These are phyloP conservation scores for Candida dajiaensis DNA, from an alignment of 805 yeast genomes.

Conservation along the genomic window DNA sequence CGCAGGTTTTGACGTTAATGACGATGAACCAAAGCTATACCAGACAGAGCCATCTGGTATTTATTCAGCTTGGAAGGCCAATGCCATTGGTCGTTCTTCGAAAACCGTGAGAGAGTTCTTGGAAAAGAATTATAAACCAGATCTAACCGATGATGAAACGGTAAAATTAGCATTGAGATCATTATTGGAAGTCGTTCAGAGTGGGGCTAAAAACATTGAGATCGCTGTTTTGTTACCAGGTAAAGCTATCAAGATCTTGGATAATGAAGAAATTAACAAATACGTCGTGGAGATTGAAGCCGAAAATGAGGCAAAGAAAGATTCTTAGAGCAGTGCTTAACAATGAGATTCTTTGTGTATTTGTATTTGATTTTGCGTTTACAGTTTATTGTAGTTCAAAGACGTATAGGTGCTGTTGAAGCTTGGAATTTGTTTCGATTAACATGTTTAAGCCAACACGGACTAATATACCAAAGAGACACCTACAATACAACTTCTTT, in stretches of 20 bases:
- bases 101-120: constrained; percentile 94
- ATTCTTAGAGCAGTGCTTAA: background rate
- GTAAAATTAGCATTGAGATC: constrained; percentile 79
- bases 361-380: background rate
- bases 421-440: too few species aligned
- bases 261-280: constrained; percentile 65
- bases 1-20: constrained; percentile 92
- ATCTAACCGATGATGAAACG: constrained; percentile 62
- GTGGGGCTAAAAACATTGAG: constrained; percentile 96
- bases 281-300: constrained; percentile 80
- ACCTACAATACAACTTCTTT: background rate
- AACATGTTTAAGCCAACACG: too few species aligned
- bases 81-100: constrained; percentile 90
- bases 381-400: too few species aligned
- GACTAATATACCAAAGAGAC: background rate
- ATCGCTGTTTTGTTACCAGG: constrained; percentile 80
- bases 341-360: background rate
- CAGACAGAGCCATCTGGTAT: constrained; percentile 98
- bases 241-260: constrained; percentile 48
- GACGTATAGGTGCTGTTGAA: too few species aligned
- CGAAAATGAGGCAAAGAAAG: constrained; percentile 49
- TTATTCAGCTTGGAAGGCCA: constrained; percentile 96
- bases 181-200: constrained; percentile 91
- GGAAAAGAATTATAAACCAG: constrained; percentile 74
- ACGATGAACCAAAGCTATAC: constrained; percentile 72